Evolutionary conservation across 1,139 yeast genomes (phyloP).

Genomic region (Candida tropicalis): DNA sequence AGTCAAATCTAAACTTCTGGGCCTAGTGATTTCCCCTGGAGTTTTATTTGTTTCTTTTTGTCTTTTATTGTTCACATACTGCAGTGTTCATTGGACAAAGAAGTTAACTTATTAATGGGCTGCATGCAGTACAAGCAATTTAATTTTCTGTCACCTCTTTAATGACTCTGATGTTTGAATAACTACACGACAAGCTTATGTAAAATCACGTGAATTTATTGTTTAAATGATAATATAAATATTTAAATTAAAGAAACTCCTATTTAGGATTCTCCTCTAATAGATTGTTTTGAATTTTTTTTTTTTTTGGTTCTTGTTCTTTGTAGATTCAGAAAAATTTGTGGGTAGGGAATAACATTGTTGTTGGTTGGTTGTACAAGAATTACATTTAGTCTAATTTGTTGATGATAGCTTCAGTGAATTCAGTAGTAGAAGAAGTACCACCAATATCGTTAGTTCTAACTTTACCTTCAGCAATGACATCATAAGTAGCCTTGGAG

Average conservation of each 20-base stretch:
- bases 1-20: no score
- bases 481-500: slow-evolving; percentile 85
- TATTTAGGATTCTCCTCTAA: background rate
- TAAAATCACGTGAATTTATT: slow-evolving; percentile 1
- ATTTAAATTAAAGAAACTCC: background rate
- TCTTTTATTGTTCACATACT: no score
- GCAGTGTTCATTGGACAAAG: background rate
- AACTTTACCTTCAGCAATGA: slow-evolving; percentile 81
- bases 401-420: slow-evolving; percentile 80
- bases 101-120: background rate
- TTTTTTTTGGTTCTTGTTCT: background rate
- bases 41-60: no score
- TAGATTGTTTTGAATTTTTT: background rate
- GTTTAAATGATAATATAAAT: background rate
- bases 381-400: slow-evolving; percentile 41
- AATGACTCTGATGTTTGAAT: background rate
- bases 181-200: background rate
- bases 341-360: no score
- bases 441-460: slow-evolving; percentile 92
- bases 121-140: background rate
- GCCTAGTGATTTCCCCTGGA: no score
- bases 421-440: slow-evolving; percentile 83
- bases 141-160: background rate
- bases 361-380: no score
- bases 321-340: no score